A percentile compares a stretch with the other conserved stretches of the same genome.
These are phyloP conservation scores for Paraleonurus japonicus DNA, from an alignment of 257 asterid species.

Conservation along the genomic window DNA sequence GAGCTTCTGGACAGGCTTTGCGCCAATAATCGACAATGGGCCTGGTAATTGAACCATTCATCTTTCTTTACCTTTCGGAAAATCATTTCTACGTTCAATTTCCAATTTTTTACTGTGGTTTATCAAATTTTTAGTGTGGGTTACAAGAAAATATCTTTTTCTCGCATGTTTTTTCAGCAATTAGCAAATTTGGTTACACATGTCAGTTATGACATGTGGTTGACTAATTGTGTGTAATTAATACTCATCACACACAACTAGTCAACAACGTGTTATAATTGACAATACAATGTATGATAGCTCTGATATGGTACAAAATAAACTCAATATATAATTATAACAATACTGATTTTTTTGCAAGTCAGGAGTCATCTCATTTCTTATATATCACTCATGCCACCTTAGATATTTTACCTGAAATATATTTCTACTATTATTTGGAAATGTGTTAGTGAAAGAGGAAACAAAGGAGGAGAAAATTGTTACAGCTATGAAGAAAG, in stretches of 20 bases:
- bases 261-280: too few relatives aligned
- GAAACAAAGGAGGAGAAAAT: slow-evolving; percentile 45
- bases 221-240: neutral
- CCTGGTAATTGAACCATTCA: slow-evolving; percentile 34
- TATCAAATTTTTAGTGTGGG: neutral
- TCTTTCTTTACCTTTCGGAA: neutral
- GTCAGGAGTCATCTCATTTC: neutral
- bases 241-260: too few relatives aligned
- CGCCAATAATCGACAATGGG: slow-evolving; percentile 23
- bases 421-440: slow-evolving; percentile 22
- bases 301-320: neutral
- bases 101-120: neutral
- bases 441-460: slow-evolving; percentile 26
- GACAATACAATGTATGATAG: neutral
- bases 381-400: neutral
- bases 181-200: neutral
- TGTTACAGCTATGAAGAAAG: slow-evolving; percentile 69
- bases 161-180: neutral
- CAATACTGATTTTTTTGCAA: neutral
- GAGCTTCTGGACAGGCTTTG: slow-evolving; percentile 67
- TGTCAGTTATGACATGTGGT: neutral
- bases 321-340: neutral
- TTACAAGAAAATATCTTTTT: neutral
- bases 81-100: neutral
- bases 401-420: slow-evolving; percentile 19